Base-by-base conservation (phyloP, 2,329 filamentous ascomycete species). In the Botrytis byssoidea region DNA sequence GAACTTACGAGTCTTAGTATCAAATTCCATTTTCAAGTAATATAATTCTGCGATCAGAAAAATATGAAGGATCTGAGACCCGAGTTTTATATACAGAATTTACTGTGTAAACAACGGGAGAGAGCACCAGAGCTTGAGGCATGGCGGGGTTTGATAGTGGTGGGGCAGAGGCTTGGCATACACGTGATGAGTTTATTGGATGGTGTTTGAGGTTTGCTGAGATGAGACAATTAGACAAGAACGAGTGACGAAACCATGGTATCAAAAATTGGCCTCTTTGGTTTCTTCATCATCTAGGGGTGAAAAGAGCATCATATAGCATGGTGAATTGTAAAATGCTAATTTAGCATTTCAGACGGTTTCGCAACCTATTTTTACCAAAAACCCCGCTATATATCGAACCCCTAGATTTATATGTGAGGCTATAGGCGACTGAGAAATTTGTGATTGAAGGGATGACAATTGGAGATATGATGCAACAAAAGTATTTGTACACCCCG, bases 1-100 rank as follows among this genome's bases (percentile, higher is more conserved):
- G n/a, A 59, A 82, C 91, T 81, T 84, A 94, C 92, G 87, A 66
- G 87, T 92, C 83, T 93, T 91, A 14, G 91, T 89, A 80, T 94
- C 92, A 83, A 88, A 87, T 82, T 94, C 92, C 92, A 94, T 94
- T 35, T 70, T 79, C 66, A 46, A 70, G 40, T 70, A 55, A 14
- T 32, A 25, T 9, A 14, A 22, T 16, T 25, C 40, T 32, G 69
- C 22, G 29, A 48, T 12, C 25, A 29, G n/a, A 51, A 37, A 61
- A 60, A 60, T 8, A 46, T 32, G 5, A 29, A 42, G 25, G 10
- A 59, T 20, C n/a, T 29, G 16, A 32, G 14, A 32, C 22, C 32
- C 61, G 18, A 42, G 6, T 57, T 20, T 57, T 67, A 29, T 72
- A 44, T 55, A 37, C 44, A 22, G 37, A 20, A 16, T 32, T n/a